Evolutionary conservation across 1,139 yeast genomes (phyloP), one percentile per base, ranked within the genome.

Genomic region (Blastobotrys petasosporus): DNA sequence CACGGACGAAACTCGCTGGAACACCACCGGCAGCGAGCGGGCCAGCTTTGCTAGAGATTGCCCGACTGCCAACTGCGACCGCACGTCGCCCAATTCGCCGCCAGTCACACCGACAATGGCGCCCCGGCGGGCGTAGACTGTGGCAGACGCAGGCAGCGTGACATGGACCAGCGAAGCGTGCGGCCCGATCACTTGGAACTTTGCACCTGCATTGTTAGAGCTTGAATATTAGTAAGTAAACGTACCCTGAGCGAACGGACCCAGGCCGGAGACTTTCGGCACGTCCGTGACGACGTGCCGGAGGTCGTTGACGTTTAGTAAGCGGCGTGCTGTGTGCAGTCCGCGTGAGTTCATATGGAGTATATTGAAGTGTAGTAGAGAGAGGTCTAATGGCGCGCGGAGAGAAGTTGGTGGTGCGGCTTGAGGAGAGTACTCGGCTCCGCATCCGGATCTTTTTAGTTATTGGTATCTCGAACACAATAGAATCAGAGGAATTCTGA

Each of bases 41-140:
- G 58, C 56, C 28, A 53, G 49, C 42, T 51, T 50, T 8, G 47
- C 38, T 28, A 55, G 38, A 10, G 53, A 47, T 11, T 53, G 55
- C 32, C 48, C 49, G 2, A 56, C 40, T 7, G 50, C 45, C 16
- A 57, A 48, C 9, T 46, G 50, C 2, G 60, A 54, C 3, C 56
- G 45, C 23, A 40, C 10, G 46, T 55, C 37, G 32, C 43, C 51
- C 12, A 53, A 46, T 4, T 59, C 54, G 16, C 66, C 62, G 1
- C 78, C 79, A 58, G 69, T 74, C 38, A 73, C 59, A 2, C 76
- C 79, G 8, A 75, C 63, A 13, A 77, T 60, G 11, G 74, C 66
- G 15, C 74, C 73, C 29, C 73, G 60, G 4, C 71, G 64, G 17
- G 74, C 67, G 51, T 68, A 74, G 23, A 77, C 54, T 2, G 72